phyloP scores from a whole-genome alignment of 345 rosid genomes.

The Melaleuca alternifolia region DNA sequence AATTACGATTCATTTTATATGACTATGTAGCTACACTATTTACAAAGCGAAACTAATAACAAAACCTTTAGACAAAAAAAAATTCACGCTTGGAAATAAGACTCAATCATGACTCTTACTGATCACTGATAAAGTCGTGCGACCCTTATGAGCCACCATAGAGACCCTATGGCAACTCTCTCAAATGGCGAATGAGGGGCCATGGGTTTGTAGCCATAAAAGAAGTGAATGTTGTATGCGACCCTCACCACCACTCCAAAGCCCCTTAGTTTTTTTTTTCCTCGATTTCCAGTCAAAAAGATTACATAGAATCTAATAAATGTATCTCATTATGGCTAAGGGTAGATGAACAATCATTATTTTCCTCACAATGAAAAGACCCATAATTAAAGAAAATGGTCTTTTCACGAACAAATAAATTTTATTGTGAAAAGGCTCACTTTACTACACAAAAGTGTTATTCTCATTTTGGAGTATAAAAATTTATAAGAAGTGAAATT shows the following conservation, averaged over 20 bases:
- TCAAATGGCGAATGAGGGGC: background rate
- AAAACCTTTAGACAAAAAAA: background rate
- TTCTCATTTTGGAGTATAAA: background rate
- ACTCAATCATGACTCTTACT: rapidly evolving
- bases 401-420: rapidly evolving
- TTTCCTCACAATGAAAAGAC: background rate
- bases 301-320: background rate
- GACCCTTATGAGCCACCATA: background rate
- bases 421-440: background rate
- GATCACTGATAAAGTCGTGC: rapidly evolving
- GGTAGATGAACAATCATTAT: background rate
- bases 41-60: background rate
- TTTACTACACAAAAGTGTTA: background rate
- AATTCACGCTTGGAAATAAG: rapidly evolving
- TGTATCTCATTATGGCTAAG: background rate
- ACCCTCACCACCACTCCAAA: background rate
- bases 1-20: no score
- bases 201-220: background rate
- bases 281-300: background rate
- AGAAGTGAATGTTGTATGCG: background rate
- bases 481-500: background rate
- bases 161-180: background rate
- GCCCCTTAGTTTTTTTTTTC: background rate
- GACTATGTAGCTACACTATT: background rate
- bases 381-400: background rate